Evolutionary conservation across 176 grass and related monocot genomes (phyloP).

Genomic region (Carex myosuroides): DNA sequence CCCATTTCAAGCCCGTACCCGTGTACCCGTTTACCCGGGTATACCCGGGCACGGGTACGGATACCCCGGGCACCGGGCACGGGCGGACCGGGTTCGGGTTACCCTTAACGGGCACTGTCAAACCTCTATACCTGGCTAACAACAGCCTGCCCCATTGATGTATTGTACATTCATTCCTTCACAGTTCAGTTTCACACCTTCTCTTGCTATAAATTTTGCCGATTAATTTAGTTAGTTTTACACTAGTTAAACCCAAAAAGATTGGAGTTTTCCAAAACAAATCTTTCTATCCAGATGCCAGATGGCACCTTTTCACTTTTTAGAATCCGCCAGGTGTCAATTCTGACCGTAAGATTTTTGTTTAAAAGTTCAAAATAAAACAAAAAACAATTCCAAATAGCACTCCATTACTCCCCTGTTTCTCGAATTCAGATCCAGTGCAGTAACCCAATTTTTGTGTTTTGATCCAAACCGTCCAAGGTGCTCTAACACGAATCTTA

Average conservation of each 20-base stretch:
- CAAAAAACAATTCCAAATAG: neutral
- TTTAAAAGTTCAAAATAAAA: neutral
- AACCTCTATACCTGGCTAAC: neutral
- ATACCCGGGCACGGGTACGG: too few species aligned
- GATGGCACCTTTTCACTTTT: neutral
- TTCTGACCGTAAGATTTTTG: neutral
- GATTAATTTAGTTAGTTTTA: neutral
- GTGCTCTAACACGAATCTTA: too few species aligned
- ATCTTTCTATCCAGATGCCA: too few species aligned
- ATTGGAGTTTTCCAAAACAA: neutral
- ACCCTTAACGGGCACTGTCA: too few species aligned
- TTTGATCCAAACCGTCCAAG: too few species aligned
- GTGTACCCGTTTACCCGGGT: too few species aligned
- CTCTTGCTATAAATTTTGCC: neutral
- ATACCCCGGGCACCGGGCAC: too few species aligned
- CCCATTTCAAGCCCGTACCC: too few species aligned
- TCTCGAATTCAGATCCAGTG: too few species aligned
- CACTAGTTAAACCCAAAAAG: neutral
- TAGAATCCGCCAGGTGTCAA: neutral
- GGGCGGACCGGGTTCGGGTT: too few species aligned
- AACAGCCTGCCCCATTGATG: neutral
- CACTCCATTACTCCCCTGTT: too few species aligned
- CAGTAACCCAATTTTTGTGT: too few species aligned
- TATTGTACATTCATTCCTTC: neutral
- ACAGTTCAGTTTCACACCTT: neutral